phyloP scores from a whole-genome alignment of 805 yeast species.

The Candida tibetensis region DNA sequence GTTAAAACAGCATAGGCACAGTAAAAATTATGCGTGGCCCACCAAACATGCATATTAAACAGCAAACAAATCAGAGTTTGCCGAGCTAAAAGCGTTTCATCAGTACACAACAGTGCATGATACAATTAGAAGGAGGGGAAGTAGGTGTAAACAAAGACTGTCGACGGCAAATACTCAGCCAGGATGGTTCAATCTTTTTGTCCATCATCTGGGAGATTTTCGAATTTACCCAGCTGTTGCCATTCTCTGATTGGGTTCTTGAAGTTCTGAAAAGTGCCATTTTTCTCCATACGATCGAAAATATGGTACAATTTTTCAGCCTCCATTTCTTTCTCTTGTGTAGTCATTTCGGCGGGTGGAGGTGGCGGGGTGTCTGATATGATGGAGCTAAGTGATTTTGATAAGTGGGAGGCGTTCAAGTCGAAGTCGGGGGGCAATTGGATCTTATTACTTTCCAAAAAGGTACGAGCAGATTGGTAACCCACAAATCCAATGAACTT shows the following conservation, averaged over 20 bases:
- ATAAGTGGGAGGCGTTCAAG: constrained; percentile 9
- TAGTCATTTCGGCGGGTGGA: constrained; percentile 24
- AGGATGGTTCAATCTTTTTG: neutral
- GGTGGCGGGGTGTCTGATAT: too few species aligned
- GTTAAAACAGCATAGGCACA: too few species aligned
- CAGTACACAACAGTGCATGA: too few species aligned
- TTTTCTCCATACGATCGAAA: constrained; percentile 39
- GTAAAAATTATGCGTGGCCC: too few species aligned
- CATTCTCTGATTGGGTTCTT: constrained; percentile 40
- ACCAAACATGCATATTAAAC: too few species aligned
- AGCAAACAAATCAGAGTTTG: too few species aligned
- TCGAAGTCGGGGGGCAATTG: constrained; percentile 15
- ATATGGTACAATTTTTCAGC: constrained; percentile 43
- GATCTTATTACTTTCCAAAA: constrained; percentile 13
- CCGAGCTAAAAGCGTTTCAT: too few species aligned
- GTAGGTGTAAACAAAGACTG: too few species aligned
- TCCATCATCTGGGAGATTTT: constrained; percentile 1
- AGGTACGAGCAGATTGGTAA: constrained; percentile 13
- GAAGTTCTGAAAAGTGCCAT: constrained; percentile 33
- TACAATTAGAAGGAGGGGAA: too few species aligned
- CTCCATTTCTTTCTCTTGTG: constrained; percentile 42
- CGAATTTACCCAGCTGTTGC: constrained; percentile 22
- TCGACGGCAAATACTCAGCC: too few species aligned
- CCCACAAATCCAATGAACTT: constrained; percentile 24
- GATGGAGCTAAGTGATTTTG: too few species aligned